These are phyloP conservation scores for Amesomyces nigricolor DNA, from an alignment of 2,329 filamentous ascomycete species.

Conservation along the genomic window DNA sequence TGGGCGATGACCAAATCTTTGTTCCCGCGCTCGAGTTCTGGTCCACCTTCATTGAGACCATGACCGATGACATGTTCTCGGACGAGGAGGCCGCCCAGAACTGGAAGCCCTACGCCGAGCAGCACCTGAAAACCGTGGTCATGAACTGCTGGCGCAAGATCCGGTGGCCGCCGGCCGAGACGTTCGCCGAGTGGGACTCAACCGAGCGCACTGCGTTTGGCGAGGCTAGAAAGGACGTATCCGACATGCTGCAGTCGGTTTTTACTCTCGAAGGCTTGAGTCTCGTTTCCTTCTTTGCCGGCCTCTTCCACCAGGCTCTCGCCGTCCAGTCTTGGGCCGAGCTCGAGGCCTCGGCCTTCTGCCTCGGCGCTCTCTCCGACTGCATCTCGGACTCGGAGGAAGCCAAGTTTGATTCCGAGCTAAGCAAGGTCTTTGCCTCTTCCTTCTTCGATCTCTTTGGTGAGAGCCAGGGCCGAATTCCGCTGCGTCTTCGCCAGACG, in stretches of 20 bases:
- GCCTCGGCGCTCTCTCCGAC: constrained; percentile 62
- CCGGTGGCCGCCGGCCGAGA: constrained; percentile 55
- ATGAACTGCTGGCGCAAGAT: constrained; percentile 65
- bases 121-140: constrained; percentile 57
- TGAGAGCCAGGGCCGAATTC: constrained; percentile 47
- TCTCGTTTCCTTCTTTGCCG: constrained; percentile 52
- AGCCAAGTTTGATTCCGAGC: constrained; percentile 50
- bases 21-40: constrained; percentile 74
- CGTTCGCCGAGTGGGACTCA: constrained; percentile 62
- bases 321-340: constrained; percentile 49
- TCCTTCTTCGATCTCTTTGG: constrained; percentile 51
- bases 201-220: constrained; percentile 62
- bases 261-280: constrained; percentile 56
- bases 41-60: constrained; percentile 67
- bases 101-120: constrained; percentile 56
- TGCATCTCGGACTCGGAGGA: constrained; percentile 56
- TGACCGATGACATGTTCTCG: constrained; percentile 53
- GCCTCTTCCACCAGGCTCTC: constrained; percentile 48
- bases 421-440: constrained; percentile 57
- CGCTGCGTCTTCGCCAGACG: constrained; percentile 59
- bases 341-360: constrained; percentile 57
- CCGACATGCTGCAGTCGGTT: constrained; percentile 67
- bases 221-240: constrained; percentile 72
- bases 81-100: constrained; percentile 40
- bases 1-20: constrained; percentile 69